phyloP scores from a whole-genome alignment of 768 basidiomycete genomes.

The Macrolepiota dolichaula region DNA sequence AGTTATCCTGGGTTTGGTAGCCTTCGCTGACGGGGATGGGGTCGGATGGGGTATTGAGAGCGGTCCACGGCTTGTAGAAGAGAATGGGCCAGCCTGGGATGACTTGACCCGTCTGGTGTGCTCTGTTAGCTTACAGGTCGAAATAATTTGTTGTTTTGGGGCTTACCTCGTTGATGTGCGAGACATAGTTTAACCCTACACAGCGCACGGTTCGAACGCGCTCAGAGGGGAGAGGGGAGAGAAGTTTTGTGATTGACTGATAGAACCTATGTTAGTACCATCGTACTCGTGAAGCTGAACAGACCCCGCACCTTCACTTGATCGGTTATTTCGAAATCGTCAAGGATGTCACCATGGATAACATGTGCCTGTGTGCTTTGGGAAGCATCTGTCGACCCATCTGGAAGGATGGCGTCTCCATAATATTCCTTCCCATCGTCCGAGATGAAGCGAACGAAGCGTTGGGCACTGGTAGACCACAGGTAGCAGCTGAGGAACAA shows the following conservation, averaged over 20 bases:
- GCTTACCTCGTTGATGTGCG: slow-evolving; percentile 28
- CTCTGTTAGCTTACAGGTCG: background rate
- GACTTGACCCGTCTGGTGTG: slow-evolving; percentile 24
- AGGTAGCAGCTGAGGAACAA: slow-evolving; percentile 16
- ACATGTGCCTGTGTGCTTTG: slow-evolving; percentile 28
- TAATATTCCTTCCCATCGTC: slow-evolving; percentile 32
- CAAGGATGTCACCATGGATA: slow-evolving; percentile 33
- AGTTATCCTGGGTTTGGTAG: slow-evolving; percentile 36
- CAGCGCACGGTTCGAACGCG: slow-evolving; percentile 31
- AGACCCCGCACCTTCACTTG: slow-evolving; percentile 26
- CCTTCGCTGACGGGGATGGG: slow-evolving; percentile 32
- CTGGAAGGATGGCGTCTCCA: slow-evolving; percentile 33
- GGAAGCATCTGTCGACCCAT: slow-evolving; percentile 27
- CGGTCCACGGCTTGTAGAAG: slow-evolving; percentile 34
- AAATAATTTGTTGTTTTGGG: background rate
- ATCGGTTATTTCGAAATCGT: slow-evolving; percentile 31
- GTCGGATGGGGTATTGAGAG: slow-evolving; percentile 32
- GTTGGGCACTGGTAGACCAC: slow-evolving; percentile 22
- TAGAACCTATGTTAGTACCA: background rate
- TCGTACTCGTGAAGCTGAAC: background rate
- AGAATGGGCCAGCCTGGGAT: slow-evolving; percentile 35
- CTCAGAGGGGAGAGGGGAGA: slow-evolving; percentile 31
- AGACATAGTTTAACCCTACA: slow-evolving; percentile 32
- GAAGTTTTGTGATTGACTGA: slow-evolving; percentile 29
- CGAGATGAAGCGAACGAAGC: slow-evolving; percentile 36